Evolutionary conservation across 129 eudicot genomes (phyloP), one percentile per base, ranked within the genome.

Genomic region (Gnaphalium uliginosum): DNA sequence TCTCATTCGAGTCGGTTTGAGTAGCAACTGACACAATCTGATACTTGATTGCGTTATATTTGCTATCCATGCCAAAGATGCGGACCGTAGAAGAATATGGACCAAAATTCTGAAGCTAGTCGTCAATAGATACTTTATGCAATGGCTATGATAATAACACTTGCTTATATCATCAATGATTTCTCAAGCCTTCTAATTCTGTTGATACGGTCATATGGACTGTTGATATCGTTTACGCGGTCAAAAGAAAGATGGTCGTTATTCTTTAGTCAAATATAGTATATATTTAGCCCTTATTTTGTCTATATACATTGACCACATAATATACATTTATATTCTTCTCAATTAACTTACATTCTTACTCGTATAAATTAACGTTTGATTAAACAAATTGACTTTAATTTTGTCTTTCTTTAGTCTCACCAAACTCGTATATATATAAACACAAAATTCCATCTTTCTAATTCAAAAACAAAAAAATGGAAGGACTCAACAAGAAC

Each of bases 401-500:
- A 25, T 26, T 18, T 66, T 66, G 71, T 66, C 51, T 35, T n/a
- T 18, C 5, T 10, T 66, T 66, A 15, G 14, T 33, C 46, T 15
- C 17, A n/a, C 6, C 71, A 11, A 66, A 30, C 51, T 32, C 27
- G 19, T 32, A 29, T 65, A 65, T 65, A 65, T 32, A n/a, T 26
- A 62, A 65, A 65, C 70, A 33, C 48, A n/a, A 33, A 32, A n/a
- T 66, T 33, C 6, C 27, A 35, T 66, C 71, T 35, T 21, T 66
- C 17, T 30, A 66, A 18, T 9, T 33, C 10, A 17, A 64, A 2
- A 27, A 6, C 4, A 23, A 22, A 63, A 66, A 18, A 66, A 66
- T 75, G 79, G 79, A 75, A 75, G 77, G 32, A 69, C 30, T 8
- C 50, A 79, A 79, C 84, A 66, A 64, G 39, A 65, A 62, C 22